phyloP scores from a whole-genome alignment of 768 basidiomycete species.

The Boletus insuetus region DNA sequence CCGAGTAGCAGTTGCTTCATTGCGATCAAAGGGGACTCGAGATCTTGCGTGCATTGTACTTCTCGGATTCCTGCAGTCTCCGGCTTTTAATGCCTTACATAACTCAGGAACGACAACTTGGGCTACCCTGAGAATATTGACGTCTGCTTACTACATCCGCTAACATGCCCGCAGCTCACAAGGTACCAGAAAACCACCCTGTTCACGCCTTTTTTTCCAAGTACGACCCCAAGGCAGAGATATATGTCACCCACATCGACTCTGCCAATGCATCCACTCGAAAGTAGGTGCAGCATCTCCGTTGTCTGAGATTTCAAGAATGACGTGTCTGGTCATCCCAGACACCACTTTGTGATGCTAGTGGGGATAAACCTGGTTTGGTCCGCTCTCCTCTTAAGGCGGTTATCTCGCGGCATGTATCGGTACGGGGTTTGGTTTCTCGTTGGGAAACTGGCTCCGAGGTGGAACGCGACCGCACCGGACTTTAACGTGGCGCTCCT shows the following conservation, averaged over 20 bases:
- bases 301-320: not conserved
- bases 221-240: constrained; percentile 20
- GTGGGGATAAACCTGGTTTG: constrained; percentile 26
- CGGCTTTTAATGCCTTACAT: too few relatives aligned
- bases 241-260: constrained; percentile 32
- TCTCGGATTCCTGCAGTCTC: too few relatives aligned
- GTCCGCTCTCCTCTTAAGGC: constrained; percentile 24
- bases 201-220: constrained; percentile 18
- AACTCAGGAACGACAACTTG: too few relatives aligned
- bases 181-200: constrained; percentile 27
- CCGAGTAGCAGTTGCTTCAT: too few relatives aligned
- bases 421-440: constrained; percentile 30
- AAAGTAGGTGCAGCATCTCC: constrained; percentile 19
- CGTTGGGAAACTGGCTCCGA: constrained; percentile 20
- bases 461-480: constrained; percentile 14
- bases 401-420: constrained; percentile 20
- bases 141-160: constrained; percentile 18
- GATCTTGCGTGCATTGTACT: too few relatives aligned
- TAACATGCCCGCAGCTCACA: constrained; percentile 26
- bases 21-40: too few relatives aligned
- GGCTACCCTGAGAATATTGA: too few relatives aligned
- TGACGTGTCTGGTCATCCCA: constrained; percentile 14
- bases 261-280: constrained; percentile 13
- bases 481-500: constrained; percentile 15
- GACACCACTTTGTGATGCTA: constrained; percentile 27